Evolutionary conservation across 2,329 filamentous ascomycete genomes (phyloP).

Genomic region (Fonsecaea pugnacius): DNA sequence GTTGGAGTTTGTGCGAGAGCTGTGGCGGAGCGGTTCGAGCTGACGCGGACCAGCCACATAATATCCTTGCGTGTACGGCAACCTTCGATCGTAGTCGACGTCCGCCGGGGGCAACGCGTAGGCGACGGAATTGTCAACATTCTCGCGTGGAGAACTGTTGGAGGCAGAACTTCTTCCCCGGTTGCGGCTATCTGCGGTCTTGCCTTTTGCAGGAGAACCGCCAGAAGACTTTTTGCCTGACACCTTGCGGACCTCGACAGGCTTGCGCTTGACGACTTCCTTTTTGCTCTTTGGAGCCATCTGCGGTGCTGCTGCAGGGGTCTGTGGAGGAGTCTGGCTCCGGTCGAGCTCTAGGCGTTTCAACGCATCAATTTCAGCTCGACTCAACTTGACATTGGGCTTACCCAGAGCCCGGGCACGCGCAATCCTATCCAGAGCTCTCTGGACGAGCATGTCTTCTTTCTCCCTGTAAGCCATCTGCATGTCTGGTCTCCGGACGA

Average conservation of each 20-base stretch:
- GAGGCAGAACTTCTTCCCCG: slow-evolving; percentile 33
- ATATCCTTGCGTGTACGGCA: slow-evolving; percentile 53
- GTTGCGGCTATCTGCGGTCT: slow-evolving; percentile 26
- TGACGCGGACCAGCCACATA: slow-evolving; percentile 43
- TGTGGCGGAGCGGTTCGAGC: slow-evolving; percentile 44
- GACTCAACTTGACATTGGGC: slow-evolving; percentile 76
- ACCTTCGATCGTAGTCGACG: slow-evolving; percentile 48
- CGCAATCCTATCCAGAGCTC: slow-evolving; percentile 78
- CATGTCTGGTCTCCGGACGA: slow-evolving; percentile 50
- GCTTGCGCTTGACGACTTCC: slow-evolving; percentile 35
- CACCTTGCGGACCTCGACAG: slow-evolving; percentile 37
- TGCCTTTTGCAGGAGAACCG: slow-evolving; percentile 33
- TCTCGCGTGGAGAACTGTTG: slow-evolving; percentile 25
- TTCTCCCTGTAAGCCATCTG: slow-evolving; percentile 64
- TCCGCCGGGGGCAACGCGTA: slow-evolving; percentile 39
- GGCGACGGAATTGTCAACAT: slow-evolving; percentile 29
- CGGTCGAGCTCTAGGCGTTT: slow-evolving; percentile 56
- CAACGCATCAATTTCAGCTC: slow-evolving; percentile 79
- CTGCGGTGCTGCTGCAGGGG: slow-evolving; percentile 30
- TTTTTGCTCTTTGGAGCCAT: slow-evolving; percentile 39
- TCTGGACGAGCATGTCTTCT: slow-evolving; percentile 76
- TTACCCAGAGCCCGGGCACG: slow-evolving; percentile 76
- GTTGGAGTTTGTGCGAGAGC: slow-evolving; percentile 51
- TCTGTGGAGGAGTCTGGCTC: slow-evolving; percentile 62
- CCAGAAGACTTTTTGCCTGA: slow-evolving; percentile 28